A percentile compares a stretch with the other conserved stretches of the same genome.
Evolutionary conservation across 345 rosid genomes (phyloP).

Genomic region (Eucalyptus regnans): DNA sequence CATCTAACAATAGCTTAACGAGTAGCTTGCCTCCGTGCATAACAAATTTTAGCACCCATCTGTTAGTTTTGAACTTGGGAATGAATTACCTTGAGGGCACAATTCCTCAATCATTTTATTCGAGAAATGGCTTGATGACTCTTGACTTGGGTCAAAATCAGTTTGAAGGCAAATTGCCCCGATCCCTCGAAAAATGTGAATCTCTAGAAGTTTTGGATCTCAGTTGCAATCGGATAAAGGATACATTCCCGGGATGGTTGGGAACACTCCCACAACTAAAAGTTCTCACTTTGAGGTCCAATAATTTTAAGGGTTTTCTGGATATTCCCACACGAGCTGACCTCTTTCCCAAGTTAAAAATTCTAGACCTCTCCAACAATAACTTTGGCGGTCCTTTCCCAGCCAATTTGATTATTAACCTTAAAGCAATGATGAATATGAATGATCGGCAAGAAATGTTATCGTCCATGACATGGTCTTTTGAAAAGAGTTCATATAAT

Average conservation of each 20-base stretch:
- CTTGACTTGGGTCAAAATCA: neutral
- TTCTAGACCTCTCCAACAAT: neutral
- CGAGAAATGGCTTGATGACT: neutral
- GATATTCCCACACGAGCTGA: fast-evolving
- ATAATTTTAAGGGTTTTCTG: fast-evolving
- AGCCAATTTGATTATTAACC: neutral
- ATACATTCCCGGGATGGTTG: neutral
- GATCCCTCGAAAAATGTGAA: neutral
- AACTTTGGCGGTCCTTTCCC: neutral
- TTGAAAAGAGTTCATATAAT: neutral
- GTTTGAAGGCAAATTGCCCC: neutral
- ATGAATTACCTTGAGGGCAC: neutral
- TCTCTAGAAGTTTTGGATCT: fast-evolving
- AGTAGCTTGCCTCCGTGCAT: neutral
- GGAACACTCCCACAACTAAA: neutral
- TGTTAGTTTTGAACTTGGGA: neutral
- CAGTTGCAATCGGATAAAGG: fast-evolving
- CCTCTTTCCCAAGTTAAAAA: neutral
- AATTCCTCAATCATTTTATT: neutral
- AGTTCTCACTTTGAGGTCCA: fast-evolving
- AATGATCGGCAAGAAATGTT: too few species aligned
- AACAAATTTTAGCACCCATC: neutral
- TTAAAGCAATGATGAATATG: neutral
- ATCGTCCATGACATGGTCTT: neutral
- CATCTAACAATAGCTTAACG: fast-evolving